phyloP scores from a whole-genome alignment of 2,329 filamentous ascomycete species.

The Diaporthe citriasiana region DNA sequence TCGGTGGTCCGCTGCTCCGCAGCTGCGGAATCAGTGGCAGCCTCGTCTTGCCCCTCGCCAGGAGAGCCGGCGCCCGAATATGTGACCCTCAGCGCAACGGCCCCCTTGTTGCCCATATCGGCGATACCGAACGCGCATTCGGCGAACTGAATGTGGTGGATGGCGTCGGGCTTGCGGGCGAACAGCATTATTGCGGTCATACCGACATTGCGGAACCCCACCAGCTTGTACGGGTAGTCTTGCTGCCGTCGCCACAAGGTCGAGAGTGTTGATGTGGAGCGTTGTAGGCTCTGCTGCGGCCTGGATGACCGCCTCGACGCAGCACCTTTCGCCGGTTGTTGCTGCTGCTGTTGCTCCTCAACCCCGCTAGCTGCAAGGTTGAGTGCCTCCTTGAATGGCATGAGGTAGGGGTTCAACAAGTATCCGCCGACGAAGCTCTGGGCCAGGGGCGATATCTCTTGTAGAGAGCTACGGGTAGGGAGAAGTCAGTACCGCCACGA shows the following conservation, averaged over 20 bases:
- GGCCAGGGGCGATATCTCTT: constrained; percentile 89
- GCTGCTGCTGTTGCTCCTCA: constrained; percentile 37
- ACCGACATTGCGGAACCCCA: constrained; percentile 82
- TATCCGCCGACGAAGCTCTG: constrained; percentile 89
- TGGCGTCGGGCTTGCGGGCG: constrained; percentile 71
- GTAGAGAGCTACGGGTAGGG: constrained; percentile 74
- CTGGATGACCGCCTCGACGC: not conserved
- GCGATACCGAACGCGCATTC: constrained; percentile 87
- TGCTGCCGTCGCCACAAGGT: constrained; percentile 42
- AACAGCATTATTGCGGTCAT: constrained; percentile 94
- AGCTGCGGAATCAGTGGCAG: not conserved
- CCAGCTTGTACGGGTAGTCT: constrained; percentile 73
- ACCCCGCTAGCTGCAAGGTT: constrained; percentile 73
- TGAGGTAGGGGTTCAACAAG: constrained; percentile 82
- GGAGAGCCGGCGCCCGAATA: constrained; percentile 60
- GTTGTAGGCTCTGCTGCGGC: constrained; percentile 26
- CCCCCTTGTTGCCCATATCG: constrained; percentile 96
- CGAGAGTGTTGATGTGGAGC: constrained; percentile 43
- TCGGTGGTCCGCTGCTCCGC: constrained; percentile 63
- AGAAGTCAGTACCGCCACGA: not conserved
- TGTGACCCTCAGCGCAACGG: constrained; percentile 81
- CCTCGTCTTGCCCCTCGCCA: constrained; percentile 51
- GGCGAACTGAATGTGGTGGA: constrained; percentile 80
- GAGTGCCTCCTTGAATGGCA: constrained; percentile 78
- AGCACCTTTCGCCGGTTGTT: not conserved